Conservation (phyloP, 2,329 filamentous ascomycete genomes). For the Diaporthe destruens region DNA sequence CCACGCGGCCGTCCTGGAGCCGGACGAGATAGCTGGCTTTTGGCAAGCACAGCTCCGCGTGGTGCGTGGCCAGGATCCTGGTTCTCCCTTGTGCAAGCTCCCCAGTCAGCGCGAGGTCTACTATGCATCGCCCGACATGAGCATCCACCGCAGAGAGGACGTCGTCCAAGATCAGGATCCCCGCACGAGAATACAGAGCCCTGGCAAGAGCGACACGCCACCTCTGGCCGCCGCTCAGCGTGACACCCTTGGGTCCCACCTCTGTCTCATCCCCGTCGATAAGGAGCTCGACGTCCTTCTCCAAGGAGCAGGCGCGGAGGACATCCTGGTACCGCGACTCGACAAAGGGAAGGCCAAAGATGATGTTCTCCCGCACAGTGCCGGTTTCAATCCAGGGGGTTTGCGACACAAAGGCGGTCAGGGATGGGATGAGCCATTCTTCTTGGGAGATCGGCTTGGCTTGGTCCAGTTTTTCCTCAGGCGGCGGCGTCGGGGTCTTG, state of each 20-base stretch:
- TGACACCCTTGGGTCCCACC: constrained; percentile 58
- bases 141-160: constrained; percentile 63
- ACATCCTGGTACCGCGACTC: constrained; percentile 58
- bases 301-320: constrained; percentile 59
- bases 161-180: constrained; percentile 62
- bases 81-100: constrained; percentile 67
- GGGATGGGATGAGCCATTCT: constrained; percentile 53
- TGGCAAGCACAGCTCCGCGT: constrained; percentile 50
- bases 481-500: constrained; percentile 46
- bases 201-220: constrained; percentile 60
- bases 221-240: constrained; percentile 60
- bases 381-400: constrained; percentile 62
- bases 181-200: constrained; percentile 59
- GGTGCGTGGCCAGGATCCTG: constrained; percentile 73
- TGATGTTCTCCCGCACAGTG: constrained; percentile 59
- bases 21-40: constrained; percentile 49
- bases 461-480: constrained; percentile 43
- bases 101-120: constrained; percentile 62
- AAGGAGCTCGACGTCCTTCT: constrained; percentile 58
- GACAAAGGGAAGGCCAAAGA: constrained; percentile 57
- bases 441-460: constrained; percentile 43
- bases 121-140: constrained; percentile 61
- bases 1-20: constrained; percentile 48
- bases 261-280: constrained; percentile 58
- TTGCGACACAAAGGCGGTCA: constrained; percentile 61